Base-by-base conservation (phyloP, 2,329 filamentous ascomycete genomes). In the Microascus cirrosus region DNA sequence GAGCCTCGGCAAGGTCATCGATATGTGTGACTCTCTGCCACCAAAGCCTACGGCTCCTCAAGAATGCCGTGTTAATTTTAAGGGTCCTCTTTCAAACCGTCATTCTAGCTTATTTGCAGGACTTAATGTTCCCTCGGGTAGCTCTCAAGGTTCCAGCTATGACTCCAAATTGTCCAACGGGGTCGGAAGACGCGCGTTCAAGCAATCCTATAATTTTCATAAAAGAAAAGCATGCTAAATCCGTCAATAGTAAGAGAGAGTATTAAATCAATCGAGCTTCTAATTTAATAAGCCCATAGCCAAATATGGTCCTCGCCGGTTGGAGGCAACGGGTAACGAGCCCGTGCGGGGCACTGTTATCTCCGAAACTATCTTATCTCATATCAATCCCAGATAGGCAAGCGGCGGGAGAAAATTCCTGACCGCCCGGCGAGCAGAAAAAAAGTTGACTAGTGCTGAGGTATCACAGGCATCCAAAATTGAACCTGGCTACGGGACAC, bases 321-420 rank as follows among this genome's bases (percentile, higher is more conserved):
- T 45, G 39, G 39, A 45, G 39, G 39, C 28, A 8, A 8, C 28
- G 8, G 39, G 18, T 2, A 45, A 45, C n/a, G 18, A 45, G 15
- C 36, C 11, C 6, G 45, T 50, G 45, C 22, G 45, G 45, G 45
- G 45, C 45, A 50, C 13, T 4, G 18, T 42, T 15, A 18, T 45
- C 39, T n/a, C 39, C 39, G 39, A n/a, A 18, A 7, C 57, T 56
- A 24, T 6, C 55, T 60, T 61, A 62, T 61, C 61, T 58, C 60
- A 55, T 59, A 53, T 56, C 59, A 48, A 28, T 55, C 48, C 25
- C 32, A 57, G 55, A 45, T 24, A 32, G 54, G 54, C 22, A 48
- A 22, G 39, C 24, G 34, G 35, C 11, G 45, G 22, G 11, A 32
- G 42, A 56, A 56, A 56, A 51, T 50, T 51, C 24, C 54, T 35